Evolutionary conservation across 148 eudicot genomes (phyloP), one percentile per base, ranked within the genome.

Genomic region (Rhododendron mucronatum): DNA sequence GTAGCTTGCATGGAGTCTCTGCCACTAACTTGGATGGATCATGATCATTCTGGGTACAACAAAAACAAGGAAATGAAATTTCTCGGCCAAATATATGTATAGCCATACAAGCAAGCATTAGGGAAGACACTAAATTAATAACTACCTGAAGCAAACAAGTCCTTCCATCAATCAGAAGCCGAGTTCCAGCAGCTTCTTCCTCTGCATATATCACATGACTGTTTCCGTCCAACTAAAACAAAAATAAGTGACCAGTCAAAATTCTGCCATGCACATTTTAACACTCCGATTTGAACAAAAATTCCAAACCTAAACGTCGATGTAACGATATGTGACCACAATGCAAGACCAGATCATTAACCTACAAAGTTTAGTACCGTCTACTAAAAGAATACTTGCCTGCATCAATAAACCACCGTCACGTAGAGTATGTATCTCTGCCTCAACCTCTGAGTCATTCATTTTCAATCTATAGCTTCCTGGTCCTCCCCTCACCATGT

Each of bases 131-230:
- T 20, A 88, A 39, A n/a, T 28, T 12, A 74, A 7, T 50, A 14
- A 53, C 78, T 84, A 97, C 99, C 96, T 97, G 99, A 90, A 97
- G 99, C 93, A 97, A 93, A 90, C 99, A 97, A 82, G 99, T 97
- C 89, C 99, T 93, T 90, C 99, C 99, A 91, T 97, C 99, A 89
- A 97, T 97, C 48, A 97, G 98, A 89, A 97, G 98, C 81, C 99
- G 99, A 83, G 99, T 97, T 87, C 99, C 99, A 84, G 98, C 99
- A 45, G 99, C 98, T 94, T 97, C 99, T 91, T 97, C 99, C 92
- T 97, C 99, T 35, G 99, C 98, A 87, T 97, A 97, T 92, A 95
- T 93, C 48, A 97, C 93, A 84, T 97, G 99, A 89, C 99, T 97
- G 88, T 97, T 97, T 82, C 98, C 99, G 88, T 97, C 93, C 93